A percentile compares a stretch with the other conserved stretches of the same genome.
These are phyloP conservation scores for Barnettozyma pratensis DNA, from an alignment of 805 yeast species.

Conservation along the genomic window DNA sequence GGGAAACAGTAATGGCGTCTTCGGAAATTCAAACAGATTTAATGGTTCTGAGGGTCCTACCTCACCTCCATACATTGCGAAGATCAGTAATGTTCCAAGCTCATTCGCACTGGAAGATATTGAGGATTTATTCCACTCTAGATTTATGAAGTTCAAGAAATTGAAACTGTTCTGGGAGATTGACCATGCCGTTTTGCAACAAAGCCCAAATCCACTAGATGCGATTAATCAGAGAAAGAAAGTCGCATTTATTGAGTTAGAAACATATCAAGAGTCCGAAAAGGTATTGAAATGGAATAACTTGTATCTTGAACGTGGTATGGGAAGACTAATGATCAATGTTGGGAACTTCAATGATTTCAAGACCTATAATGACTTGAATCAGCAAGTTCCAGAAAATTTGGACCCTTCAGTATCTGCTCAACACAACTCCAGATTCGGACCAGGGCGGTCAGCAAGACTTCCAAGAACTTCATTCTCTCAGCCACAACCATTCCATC, in stretches of 20 bases:
- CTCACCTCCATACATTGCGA: constrained; percentile 60
- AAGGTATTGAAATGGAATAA: constrained; percentile 63
- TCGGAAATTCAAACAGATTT: neutral
- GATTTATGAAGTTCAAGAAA: constrained; percentile 53
- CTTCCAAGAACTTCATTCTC: constrained; percentile 3
- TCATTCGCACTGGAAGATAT: constrained; percentile 46
- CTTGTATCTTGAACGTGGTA: constrained; percentile 38
- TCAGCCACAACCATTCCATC: constrained; percentile 1
- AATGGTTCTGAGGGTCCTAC: constrained; percentile 2
- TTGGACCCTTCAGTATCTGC: constrained; percentile 21
- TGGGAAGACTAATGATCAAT: constrained; percentile 28
- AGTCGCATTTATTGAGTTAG: constrained; percentile 60
- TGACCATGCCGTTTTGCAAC: constrained; percentile 29
- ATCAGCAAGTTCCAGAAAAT: constrained; percentile 16
- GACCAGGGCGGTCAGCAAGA: neutral
- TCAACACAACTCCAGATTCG: neutral
- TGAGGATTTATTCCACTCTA: constrained; percentile 56
- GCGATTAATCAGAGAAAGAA: constrained; percentile 36
- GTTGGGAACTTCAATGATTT: constrained; percentile 24
- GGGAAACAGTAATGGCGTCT: constrained; percentile 5
- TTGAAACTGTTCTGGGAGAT: constrained; percentile 59
- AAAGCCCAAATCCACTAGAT: constrained; percentile 13
- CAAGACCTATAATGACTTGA: constrained; percentile 18
- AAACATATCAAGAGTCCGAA: constrained; percentile 44
- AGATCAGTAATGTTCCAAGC: constrained; percentile 55